Evolutionary conservation across 176 grass and related monocot genomes (phyloP).

Genomic region (Ensete glaucum): DNA sequence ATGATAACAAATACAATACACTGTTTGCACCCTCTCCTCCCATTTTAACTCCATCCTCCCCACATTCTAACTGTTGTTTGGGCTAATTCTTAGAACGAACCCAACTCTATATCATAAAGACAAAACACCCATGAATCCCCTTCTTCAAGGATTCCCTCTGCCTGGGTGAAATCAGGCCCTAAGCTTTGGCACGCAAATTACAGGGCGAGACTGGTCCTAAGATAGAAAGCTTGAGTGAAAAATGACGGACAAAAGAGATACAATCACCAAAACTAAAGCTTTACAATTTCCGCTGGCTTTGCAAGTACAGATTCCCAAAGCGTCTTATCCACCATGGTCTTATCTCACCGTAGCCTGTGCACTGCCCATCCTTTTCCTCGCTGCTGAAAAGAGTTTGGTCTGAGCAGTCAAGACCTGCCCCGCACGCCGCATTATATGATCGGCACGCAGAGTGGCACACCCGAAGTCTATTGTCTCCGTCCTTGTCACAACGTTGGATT

Average conservation of each 20-base stretch:
- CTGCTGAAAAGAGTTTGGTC: slow-evolving; percentile 99
- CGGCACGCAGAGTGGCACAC: slow-evolving; percentile 93
- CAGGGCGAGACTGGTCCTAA: neutral
- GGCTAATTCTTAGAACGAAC: slow-evolving; percentile 8
- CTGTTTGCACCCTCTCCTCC: neutral
- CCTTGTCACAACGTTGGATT: slow-evolving; percentile 84
- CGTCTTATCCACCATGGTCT: slow-evolving; percentile 75
- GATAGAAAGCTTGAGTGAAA: slow-evolving; percentile 2
- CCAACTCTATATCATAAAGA: slow-evolving; percentile 1
- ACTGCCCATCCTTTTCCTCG: slow-evolving; percentile 71
- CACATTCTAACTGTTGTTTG: neutral
- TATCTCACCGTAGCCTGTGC: slow-evolving; percentile 88
- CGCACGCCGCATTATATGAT: slow-evolving; percentile 80
- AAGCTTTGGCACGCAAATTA: neutral
- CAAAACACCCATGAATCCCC: neutral
- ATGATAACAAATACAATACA: neutral
- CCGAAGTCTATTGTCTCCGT: slow-evolving; percentile 88
- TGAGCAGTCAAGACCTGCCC: slow-evolving; percentile 80
- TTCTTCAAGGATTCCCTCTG: slow-evolving; percentile 6
- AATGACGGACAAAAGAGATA: slow-evolving; percentile 27
- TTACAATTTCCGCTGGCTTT: slow-evolving; percentile 39
- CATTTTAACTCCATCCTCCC: neutral
- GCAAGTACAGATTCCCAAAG: slow-evolving; percentile 38
- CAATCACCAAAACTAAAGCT: slow-evolving; percentile 37
- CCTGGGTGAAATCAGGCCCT: neutral